Evolutionary conservation across 169 alveolate genomes (phyloP), one percentile per base, ranked within the genome.

Genomic region (Nephromyces sp.): DNA sequence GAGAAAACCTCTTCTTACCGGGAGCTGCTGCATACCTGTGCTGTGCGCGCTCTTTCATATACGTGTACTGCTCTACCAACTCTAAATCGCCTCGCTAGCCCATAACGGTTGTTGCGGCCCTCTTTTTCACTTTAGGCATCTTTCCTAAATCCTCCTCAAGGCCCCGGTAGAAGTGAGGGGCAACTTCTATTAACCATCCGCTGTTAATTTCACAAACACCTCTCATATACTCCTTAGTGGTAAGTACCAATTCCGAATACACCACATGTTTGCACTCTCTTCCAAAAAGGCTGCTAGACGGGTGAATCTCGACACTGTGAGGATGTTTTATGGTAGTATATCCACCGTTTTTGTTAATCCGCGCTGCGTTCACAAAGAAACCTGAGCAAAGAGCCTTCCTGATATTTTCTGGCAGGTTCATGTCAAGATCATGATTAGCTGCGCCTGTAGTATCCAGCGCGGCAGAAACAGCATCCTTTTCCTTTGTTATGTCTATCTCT

Each of bases 351-450:
- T 98, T 98, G 81, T 95, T 94, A 35, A 96, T 90, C 86, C 95
- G 97, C 28, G 99, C 97, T n/a, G 99, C 98, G 86, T 98, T 95
- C 81, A 94, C 98, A 89, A 98, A 97, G 90, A 96, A 98, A 0
- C 99, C 99, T 3, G 98, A 90, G 73, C 98, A 92, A 32, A 98
- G 94, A 65, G 98, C 97, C 84, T 95, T 61, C 32, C 30, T 31
- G 43, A 30, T 66, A 43, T n/a, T n/a, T 15, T 43, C 57, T n/a
- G n/a, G n/a, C n/a, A n/a, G n/a, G n/a, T n/a, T n/a, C n/a, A n/a
- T n/a, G n/a, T n/a, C n/a, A n/a, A n/a, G n/a, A n/a, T n/a, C n/a
- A n/a, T n/a, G n/a, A n/a, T n/a, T n/a, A n/a, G n/a, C n/a, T n/a
- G n/a, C n/a, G n/a, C n/a, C n/a, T 67, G 81, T 92, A 96, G 96